Evolutionary conservation across 768 basidiomycete species (phyloP).

Genomic region (Multifurca ochricompacta): DNA sequence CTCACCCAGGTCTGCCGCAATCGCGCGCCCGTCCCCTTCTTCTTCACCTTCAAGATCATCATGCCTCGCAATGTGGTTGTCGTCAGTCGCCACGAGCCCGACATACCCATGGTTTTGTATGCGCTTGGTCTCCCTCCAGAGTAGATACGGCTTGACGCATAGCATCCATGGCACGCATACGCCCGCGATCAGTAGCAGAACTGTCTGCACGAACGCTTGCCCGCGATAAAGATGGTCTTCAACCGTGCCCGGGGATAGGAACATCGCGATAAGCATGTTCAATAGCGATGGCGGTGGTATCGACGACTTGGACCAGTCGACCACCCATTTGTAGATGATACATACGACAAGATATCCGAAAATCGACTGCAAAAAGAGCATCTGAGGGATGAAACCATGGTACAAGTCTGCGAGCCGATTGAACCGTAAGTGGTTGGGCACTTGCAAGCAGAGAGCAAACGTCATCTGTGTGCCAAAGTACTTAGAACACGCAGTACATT

Average conservation of each 20-base stretch:
- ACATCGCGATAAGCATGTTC: conserved; percentile 96
- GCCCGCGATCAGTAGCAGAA: conserved; percentile 68
- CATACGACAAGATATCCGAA: conserved; percentile 94
- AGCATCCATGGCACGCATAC: conserved; percentile 96
- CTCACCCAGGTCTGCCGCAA: conserved; percentile 66
- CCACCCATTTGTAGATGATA: conserved; percentile 95
- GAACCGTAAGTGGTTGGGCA: conserved; percentile 93
- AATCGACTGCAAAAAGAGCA: conserved; percentile 95
- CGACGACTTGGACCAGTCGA: conserved; percentile 75
- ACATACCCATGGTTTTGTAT: conserved; percentile 81
- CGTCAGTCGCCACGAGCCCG: conserved; percentile 53
- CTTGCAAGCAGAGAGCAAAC: conserved; percentile 91
- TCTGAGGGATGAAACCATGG: conserved; percentile 93
- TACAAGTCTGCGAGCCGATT: conserved; percentile 81
- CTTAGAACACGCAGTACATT: conserved; percentile 27
- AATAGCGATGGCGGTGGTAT: conserved; percentile 80
- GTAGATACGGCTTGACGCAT: conserved; percentile 83
- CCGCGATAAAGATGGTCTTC: conserved; percentile 77
- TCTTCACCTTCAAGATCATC: conserved; percentile 68
- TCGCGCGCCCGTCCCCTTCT: conserved; percentile 67
- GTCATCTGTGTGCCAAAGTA: conserved; percentile 68
- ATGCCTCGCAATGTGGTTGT: conserved; percentile 42
- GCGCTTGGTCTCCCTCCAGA: conserved; percentile 83
- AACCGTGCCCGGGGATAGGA: conserved; percentile 81
- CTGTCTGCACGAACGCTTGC: conserved; percentile 75